Base-by-base conservation (phyloP, 768 basidiomycete genomes). In the Lactarius deliciosus region DNA sequence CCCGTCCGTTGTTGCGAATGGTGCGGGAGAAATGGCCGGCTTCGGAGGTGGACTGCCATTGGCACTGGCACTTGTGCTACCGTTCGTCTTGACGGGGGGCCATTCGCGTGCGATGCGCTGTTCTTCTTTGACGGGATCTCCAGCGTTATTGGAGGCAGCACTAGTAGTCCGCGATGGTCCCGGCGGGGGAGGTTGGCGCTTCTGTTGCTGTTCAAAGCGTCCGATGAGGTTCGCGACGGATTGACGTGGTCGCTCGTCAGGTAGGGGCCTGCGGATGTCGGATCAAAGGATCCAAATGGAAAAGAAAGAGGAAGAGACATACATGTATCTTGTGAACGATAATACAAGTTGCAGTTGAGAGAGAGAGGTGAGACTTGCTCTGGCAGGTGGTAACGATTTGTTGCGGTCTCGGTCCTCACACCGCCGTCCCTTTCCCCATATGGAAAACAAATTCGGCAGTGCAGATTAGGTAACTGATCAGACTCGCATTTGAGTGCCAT, bases 181-280 rank as follows among this genome's bases (percentile, higher is more conserved):
- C 25, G 77, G 67, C 59, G 60, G 34, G 11, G 78, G 71, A 5
- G 85, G 77, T 71, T 85, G 83, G 59, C 86, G 85, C 75, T 91
- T 93, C 64, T 82, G 86, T 50, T 70, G 88, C 72, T 85, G 90
- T 76, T 94, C 92, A 71, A 94, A 94, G 65, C 89, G 85, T 60
- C 92, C 92, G 73, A 94, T 94, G 78, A 94, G 88, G 75, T 93
- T 94, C 69, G 92, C 92, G 57, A 94, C 92, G 72, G 89, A 91
- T 75, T 85, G 85, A 66, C 92, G 89, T 58, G 92, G 91, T 74
- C 89, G 85, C 79, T 94, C 92, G 81, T 94, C 92, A 77, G 92
- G 91, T 69, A 92, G 78, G 63, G 90, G 89, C 92, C 91, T 93
- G 55, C 18, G 38, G 34, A 32, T 40, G 1, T 22, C n/a, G 25